phyloP scores from a whole-genome alignment of 2,329 filamentous ascomycete genomes.

The Fusarium nanum region DNA sequence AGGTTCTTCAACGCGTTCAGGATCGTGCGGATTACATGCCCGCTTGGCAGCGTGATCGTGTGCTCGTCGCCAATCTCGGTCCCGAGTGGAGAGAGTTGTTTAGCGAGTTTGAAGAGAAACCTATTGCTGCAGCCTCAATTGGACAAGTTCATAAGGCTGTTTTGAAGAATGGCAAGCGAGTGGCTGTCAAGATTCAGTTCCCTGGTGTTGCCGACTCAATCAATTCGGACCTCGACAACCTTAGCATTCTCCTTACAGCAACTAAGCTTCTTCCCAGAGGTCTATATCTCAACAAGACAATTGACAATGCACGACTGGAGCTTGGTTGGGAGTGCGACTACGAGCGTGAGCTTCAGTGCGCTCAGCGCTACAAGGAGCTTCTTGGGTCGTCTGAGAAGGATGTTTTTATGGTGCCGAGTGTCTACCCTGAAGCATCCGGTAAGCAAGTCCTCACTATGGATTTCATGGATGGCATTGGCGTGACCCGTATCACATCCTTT shows the following conservation, averaged over 20 bases:
- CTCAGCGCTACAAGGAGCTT: constrained; percentile 78
- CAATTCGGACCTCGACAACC: constrained; percentile 94
- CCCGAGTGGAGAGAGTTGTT: constrained; percentile 87
- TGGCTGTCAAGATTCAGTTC: constrained; percentile 98
- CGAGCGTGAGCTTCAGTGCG: constrained; percentile 85
- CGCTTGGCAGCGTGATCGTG: constrained; percentile 87
- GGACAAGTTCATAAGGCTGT: constrained; percentile 93
- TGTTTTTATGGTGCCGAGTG: constrained; percentile 82
- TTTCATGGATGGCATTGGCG: constrained; percentile 85
- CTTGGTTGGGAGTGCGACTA: constrained; percentile 99
- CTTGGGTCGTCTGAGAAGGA: constrained; percentile 70
- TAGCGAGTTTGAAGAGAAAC: constrained; percentile 85
- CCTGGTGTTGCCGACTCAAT: constrained; percentile 96
- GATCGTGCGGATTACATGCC: constrained; percentile 99
- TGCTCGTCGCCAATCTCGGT: constrained; percentile 83
- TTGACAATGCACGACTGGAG: constrained; percentile 91
- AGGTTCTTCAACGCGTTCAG: constrained; percentile 93
- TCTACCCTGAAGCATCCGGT: constrained; percentile 83
- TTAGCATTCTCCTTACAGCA: constrained; percentile 89
- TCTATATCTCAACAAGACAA: constrained; percentile 95
- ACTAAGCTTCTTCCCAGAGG: constrained; percentile 91
- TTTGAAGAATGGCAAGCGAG: constrained; percentile 77
- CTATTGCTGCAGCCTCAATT: constrained; percentile 95
- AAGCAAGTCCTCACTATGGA: constrained; percentile 93
- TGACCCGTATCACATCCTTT: constrained; percentile 82